phyloP scores from a whole-genome alignment of 306 rosid genomes.

The Arachis hypogaea region DNA sequence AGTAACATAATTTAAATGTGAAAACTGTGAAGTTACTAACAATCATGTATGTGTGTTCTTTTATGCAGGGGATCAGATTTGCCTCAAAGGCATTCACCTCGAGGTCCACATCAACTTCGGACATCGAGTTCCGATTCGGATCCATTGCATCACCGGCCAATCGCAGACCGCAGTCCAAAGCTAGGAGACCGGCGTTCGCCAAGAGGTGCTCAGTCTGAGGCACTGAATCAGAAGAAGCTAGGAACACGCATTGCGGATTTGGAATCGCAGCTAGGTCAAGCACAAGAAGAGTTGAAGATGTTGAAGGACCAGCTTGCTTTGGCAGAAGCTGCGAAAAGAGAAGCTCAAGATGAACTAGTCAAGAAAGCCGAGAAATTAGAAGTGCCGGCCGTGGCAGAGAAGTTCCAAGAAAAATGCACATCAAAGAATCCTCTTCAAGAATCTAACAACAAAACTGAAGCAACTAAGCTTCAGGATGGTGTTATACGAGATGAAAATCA shows the following conservation, averaged over 20 bases:
- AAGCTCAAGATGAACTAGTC: conserved; percentile 72
- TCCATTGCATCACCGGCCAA: conserved; percentile 69
- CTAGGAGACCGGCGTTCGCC: conserved; percentile 80
- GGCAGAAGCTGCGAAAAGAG: conserved; percentile 84
- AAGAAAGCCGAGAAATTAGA: conserved; percentile 57
- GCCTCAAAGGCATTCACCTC: conserved; percentile 78
- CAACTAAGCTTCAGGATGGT: conserved; percentile 36
- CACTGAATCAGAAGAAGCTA: conserved; percentile 74
- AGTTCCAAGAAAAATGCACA: conserved; percentile 44
- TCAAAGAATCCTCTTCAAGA: conserved; percentile 41
- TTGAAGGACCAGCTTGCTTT: conserved; percentile 78
- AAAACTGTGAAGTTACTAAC: neutral
- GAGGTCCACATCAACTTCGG: conserved; percentile 70
- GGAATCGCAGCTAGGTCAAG: conserved; percentile 89
- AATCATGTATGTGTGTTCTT: neutral
- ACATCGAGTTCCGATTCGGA: conserved; percentile 78
- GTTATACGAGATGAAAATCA: conserved; percentile 45
- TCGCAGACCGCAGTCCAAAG: conserved; percentile 77
- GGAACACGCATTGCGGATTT: conserved; percentile 89
- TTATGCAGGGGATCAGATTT: conserved; percentile 69
- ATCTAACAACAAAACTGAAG: conserved; percentile 38
- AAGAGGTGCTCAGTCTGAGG: conserved; percentile 66
- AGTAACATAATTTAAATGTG: neutral
- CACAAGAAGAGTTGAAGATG: conserved; percentile 66
- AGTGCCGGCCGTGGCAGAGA: conserved; percentile 39